A percentile compares a stretch with the other conserved stretches of the same genome.
Conservation (phyloP, 257 asterid species). For the Gentiana straminea region DNA sequence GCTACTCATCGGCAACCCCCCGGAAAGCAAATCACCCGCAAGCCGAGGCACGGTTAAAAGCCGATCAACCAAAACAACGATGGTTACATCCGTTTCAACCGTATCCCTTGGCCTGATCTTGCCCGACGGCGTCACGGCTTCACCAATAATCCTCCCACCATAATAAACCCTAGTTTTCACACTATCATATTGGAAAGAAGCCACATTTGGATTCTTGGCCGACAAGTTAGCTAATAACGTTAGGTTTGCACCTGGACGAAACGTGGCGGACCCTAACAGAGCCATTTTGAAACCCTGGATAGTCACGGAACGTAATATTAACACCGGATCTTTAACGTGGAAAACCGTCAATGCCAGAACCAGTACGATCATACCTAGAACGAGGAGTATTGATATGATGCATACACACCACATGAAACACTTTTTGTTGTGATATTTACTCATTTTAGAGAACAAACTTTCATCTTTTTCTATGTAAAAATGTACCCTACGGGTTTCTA, state of each 20-base stretch:
- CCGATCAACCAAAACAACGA: constrained; percentile 26
- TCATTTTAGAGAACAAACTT: constrained; percentile 9
- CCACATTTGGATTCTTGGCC: constrained; percentile 33
- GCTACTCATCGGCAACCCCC: constrained; percentile 14
- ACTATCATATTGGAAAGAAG: constrained; percentile 25
- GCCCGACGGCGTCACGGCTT: constrained; percentile 19
- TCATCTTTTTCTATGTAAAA: constrained; percentile 9
- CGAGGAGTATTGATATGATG: constrained; percentile 20
- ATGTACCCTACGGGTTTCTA: too few species aligned
- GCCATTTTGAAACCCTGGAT: constrained; percentile 16
- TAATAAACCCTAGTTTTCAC: constrained; percentile 21
- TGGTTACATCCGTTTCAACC: constrained; percentile 8
- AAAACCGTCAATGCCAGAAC: constrained; percentile 33
- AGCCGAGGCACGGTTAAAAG: constrained; percentile 10
- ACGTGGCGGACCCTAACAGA: neutral
- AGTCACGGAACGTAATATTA: constrained; percentile 17
- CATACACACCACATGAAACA: constrained; percentile 42
- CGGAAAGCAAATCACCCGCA: constrained; percentile 15
- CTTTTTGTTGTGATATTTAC: constrained; percentile 7
- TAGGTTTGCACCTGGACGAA: constrained; percentile 19
- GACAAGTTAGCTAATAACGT: constrained; percentile 23
- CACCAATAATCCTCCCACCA: constrained; percentile 25
- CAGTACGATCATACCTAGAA: constrained; percentile 14
- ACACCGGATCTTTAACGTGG: constrained; percentile 29
- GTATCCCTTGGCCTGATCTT: constrained; percentile 26